phyloP scores from a whole-genome alignment of 2,329 filamentous ascomycete genomes.

The Penicillium hesseltinei region DNA sequence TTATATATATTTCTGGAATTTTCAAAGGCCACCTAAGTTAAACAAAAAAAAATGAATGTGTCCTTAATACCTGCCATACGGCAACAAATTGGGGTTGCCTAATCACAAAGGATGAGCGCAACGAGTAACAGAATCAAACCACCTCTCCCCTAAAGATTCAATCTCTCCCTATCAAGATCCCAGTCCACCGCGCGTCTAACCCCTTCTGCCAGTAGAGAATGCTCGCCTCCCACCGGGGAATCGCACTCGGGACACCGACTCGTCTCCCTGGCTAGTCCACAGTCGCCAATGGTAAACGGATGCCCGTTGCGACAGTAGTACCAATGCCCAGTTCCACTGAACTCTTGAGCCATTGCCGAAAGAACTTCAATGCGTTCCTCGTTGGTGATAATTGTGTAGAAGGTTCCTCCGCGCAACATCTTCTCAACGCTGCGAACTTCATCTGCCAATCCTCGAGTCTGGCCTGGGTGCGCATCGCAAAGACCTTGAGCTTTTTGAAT shows the following conservation, averaged over 20 bases:
- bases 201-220: not conserved
- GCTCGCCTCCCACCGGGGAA: constrained; percentile 54
- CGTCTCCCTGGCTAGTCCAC: constrained; percentile 63
- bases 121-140: not conserved
- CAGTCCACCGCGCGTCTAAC: not conserved
- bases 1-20: not conserved
- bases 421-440: constrained; percentile 50
- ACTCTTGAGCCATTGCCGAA: constrained; percentile 52
- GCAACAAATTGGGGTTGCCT: not conserved
- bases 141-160: not conserved
- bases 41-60: not conserved
- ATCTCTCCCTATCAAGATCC: not conserved
- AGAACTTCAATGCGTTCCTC: constrained; percentile 54
- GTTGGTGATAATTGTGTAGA: constrained; percentile 51
- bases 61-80: not conserved
- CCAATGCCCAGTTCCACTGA: constrained; percentile 53
- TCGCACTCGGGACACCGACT: constrained; percentile 64
- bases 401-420: constrained; percentile 49
- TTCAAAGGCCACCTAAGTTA: not conserved
- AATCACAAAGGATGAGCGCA: not conserved
- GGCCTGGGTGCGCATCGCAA: constrained; percentile 24
- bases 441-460: constrained; percentile 37
- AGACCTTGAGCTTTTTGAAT: constrained; percentile 28
- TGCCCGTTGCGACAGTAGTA: constrained; percentile 44
- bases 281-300: constrained; percentile 63